These are phyloP conservation scores for Chrysosporium queenslandicum DNA, from an alignment of 2,329 filamentous ascomycete genomes.

Conservation along the genomic window DNA sequence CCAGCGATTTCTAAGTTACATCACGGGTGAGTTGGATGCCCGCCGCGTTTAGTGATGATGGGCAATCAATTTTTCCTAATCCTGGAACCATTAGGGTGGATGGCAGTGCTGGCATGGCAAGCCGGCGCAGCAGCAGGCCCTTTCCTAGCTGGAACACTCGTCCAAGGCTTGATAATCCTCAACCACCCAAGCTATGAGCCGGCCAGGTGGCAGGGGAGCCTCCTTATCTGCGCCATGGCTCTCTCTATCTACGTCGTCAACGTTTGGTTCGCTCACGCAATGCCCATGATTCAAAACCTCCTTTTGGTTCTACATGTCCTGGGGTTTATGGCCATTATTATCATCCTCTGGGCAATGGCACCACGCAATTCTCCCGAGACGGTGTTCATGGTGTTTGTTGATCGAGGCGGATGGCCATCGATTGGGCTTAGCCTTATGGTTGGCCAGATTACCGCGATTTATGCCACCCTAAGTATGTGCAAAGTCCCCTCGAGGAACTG, in stretches of 20 bases:
- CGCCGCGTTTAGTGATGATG: slow-evolving; percentile 19
- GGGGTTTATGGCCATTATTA: slow-evolving; percentile 27
- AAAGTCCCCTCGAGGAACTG: not conserved
- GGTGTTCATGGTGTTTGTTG: slow-evolving; percentile 23
- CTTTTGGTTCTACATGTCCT: slow-evolving; percentile 27
- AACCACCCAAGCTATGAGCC: slow-evolving; percentile 24
- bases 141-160: slow-evolving; percentile 26
- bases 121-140: slow-evolving; percentile 22
- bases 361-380: slow-evolving; percentile 21
- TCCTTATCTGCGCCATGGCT: slow-evolving; percentile 22
- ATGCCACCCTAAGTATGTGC: slow-evolving; percentile 28
- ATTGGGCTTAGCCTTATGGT: slow-evolving; percentile 32
- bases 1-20: slow-evolving; percentile 47
- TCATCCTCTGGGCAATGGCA: slow-evolving; percentile 25
- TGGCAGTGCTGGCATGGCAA: slow-evolving; percentile 27
- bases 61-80: slow-evolving; percentile 16
- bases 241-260: slow-evolving; percentile 24
- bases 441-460: slow-evolving; percentile 35
- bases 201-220: slow-evolving; percentile 26
- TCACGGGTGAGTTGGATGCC: slow-evolving; percentile 33
- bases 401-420: slow-evolving; percentile 23
- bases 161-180: slow-evolving; percentile 28
- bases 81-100: slow-evolving; percentile 20
- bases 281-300: slow-evolving; percentile 26
- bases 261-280: slow-evolving; percentile 21